Conservation (phyloP, 2,329 filamentous ascomycete species). For the Microcyclosporella mali region DNA sequence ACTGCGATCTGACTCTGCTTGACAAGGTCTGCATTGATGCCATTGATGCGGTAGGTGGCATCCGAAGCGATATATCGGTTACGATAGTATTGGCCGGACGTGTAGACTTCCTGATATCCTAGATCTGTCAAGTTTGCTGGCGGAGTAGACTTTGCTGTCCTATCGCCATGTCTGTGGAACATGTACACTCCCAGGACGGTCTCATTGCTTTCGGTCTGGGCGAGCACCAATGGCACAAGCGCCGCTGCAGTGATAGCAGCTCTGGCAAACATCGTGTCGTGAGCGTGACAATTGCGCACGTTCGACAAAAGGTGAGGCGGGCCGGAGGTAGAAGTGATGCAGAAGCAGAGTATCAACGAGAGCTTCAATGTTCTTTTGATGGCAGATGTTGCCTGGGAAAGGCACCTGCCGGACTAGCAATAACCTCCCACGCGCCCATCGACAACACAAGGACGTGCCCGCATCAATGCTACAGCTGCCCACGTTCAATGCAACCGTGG, state of each 20-base stretch:
- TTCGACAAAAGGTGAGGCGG: not conserved
- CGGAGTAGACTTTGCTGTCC: constrained; percentile 68
- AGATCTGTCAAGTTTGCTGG: constrained; percentile 70
- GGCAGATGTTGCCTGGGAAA: not conserved
- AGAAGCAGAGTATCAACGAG: not conserved
- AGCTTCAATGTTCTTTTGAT: not conserved
- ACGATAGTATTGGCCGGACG: constrained; percentile 69
- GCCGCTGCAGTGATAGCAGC: constrained; percentile 21
- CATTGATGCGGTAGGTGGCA: constrained; percentile 56
- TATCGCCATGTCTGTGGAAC: constrained; percentile 84
- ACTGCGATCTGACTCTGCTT: constrained; percentile 65
- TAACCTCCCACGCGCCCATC: not conserved
- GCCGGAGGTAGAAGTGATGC: not conserved
- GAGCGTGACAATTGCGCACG: no score
- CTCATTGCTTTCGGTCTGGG: constrained; percentile 44
- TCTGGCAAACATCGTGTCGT: constrained; percentile 1
- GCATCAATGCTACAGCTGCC: not conserved
- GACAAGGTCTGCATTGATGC: constrained; percentile 61
- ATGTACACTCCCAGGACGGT: constrained; percentile 76
- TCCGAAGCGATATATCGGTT: constrained; percentile 62
- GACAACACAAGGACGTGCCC: not conserved
- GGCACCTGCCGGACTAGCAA: not conserved
- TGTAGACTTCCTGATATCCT: constrained; percentile 69
- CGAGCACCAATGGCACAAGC: constrained; percentile 21
- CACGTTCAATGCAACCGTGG: constrained; percentile 3